These are phyloP conservation scores for Funneliformis caledonium DNA, from an alignment of 371 early-diverging fungal species.

Conservation along the genomic window DNA sequence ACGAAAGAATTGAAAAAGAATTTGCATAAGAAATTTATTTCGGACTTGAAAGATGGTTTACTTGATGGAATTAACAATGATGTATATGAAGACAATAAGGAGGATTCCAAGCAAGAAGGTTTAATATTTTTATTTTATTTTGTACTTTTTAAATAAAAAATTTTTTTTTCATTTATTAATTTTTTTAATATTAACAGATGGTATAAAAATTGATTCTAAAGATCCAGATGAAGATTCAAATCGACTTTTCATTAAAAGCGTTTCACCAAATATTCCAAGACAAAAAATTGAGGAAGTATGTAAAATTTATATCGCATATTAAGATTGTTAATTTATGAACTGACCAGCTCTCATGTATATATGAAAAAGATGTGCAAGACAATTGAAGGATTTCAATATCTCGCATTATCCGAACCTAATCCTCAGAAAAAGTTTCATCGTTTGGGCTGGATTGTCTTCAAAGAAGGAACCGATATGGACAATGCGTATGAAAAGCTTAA, in stretches of 20 bases:
- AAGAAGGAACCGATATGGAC: slow-evolving; percentile 80
- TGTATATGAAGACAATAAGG: slow-evolving; percentile 51
- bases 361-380: slow-evolving; percentile 64
- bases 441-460: slow-evolving; percentile 92
- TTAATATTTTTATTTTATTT: slow-evolving; percentile 27
- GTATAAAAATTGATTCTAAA: slow-evolving; percentile 8
- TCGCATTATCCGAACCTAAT: slow-evolving; percentile 89
- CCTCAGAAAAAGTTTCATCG: slow-evolving; percentile 84
- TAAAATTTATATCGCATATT: neutral
- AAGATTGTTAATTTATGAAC: neutral
- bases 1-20: slow-evolving; percentile 58
- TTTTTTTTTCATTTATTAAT: neutral
- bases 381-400: slow-evolving; percentile 78
- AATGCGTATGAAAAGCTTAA: slow-evolving; percentile 70
- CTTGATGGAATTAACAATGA: slow-evolving; percentile 76
- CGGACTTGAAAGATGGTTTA: slow-evolving; percentile 70
- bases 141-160: neutral
- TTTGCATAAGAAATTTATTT: slow-evolving; percentile 63
- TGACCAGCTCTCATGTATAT: neutral
- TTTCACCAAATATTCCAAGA: slow-evolving; percentile 81
- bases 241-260: slow-evolving; percentile 76
- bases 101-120: slow-evolving; percentile 47
- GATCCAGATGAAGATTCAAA: slow-evolving; percentile 55
- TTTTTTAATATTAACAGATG: neutral
- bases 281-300: slow-evolving; percentile 75